phyloP scores from a whole-genome alignment of 73 alveolate species.

The Paramecium biaurelia region DNA sequence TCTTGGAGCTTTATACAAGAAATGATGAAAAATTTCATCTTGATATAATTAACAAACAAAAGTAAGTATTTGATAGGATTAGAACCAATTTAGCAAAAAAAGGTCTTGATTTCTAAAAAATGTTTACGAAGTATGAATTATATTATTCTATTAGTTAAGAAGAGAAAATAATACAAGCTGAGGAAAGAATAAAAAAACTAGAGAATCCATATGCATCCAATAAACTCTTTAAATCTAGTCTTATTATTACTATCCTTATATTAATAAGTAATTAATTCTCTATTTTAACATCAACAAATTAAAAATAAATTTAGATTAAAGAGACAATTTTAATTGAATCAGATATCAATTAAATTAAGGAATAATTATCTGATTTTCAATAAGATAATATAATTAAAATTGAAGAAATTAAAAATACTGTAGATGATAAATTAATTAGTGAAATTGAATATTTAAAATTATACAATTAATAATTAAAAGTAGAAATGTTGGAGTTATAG shows the following conservation, averaged over 20 bases:
- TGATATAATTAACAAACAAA: not conserved
- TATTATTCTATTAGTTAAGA: not conserved
- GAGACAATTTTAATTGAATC: not conserved
- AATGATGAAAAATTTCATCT: not conserved
- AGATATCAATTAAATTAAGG: not conserved
- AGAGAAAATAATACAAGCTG: not conserved
- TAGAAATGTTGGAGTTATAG: not conserved
- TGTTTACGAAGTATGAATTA: not conserved
- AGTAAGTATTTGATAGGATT: not conserved
- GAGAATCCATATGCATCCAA: not conserved
- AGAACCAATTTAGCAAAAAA: not conserved
- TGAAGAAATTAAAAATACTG: not conserved
- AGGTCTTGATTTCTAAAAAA: not conserved
- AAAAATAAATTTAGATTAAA: not conserved
- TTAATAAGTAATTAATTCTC: not conserved
- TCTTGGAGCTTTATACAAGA: not conserved
- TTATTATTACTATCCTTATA: not conserved
- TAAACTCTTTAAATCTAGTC: not conserved
- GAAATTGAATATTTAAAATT: not conserved
- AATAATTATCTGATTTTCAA: not conserved
- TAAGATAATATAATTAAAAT: not conserved
- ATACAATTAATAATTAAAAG: not conserved
- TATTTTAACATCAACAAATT: not conserved
- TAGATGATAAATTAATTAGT: not conserved
- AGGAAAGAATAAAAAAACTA: not conserved